Evolutionary conservation across 192 early-diverging fungal genomes (phyloP).

Genomic region (Backusella tuberculispora): DNA sequence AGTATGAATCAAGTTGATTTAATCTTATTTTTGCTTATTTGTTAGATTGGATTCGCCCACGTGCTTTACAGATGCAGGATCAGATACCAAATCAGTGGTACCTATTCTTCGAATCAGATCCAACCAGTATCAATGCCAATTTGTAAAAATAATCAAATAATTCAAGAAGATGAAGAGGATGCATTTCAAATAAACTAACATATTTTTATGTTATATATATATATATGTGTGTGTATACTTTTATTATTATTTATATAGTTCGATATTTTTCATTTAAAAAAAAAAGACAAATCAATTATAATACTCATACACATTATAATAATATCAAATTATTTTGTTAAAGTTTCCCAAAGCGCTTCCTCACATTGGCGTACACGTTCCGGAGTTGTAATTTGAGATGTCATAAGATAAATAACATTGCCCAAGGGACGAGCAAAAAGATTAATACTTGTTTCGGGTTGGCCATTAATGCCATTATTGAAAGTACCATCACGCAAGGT

Average conservation of each 20-base stretch:
- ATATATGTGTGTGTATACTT: background rate
- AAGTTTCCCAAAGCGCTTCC: slow-evolving; percentile 39
- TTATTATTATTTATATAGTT: background rate
- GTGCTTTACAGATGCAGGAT: slow-evolving; percentile 2
- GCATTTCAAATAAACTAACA: background rate
- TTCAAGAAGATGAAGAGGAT: background rate
- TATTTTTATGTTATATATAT: background rate
- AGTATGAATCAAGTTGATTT: background rate
- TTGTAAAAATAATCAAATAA: background rate
- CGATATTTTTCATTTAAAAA: background rate
- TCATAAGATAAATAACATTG: slow-evolving; percentile 80
- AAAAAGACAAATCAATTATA: background rate
- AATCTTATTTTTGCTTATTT: background rate
- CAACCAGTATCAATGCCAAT: background rate
- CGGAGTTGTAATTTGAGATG: slow-evolving; percentile 54
- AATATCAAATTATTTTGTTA: background rate
- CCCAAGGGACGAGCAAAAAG: slow-evolving; percentile 74
- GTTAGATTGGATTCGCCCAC: slow-evolving; percentile 3
- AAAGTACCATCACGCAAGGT: slow-evolving; percentile 37
- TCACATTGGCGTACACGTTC: slow-evolving; percentile 51
- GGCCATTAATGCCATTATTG: background rate
- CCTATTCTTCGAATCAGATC: background rate
- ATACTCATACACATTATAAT: background rate
- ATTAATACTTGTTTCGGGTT: slow-evolving; percentile 34
- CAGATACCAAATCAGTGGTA: background rate